These are phyloP conservation scores for Vanrija humicola DNA, from an alignment of 1,284 basidiomycete species.

Conservation along the genomic window DNA sequence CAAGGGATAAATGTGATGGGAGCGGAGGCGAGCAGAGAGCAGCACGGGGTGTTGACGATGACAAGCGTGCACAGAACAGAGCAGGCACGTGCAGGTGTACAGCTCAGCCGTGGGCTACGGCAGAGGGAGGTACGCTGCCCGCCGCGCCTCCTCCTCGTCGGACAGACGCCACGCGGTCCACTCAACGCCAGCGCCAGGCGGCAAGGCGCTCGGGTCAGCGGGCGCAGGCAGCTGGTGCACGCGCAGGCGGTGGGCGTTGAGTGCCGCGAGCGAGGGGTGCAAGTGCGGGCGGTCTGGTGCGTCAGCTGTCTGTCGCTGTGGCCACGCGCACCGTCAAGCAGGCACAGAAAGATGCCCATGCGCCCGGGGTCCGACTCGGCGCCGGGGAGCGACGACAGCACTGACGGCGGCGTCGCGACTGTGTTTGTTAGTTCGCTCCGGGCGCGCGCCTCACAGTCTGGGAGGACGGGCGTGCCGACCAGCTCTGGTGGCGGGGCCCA, in stretches of 20 bases:
- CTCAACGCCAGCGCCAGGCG: background rate
- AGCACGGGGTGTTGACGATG: too few species aligned
- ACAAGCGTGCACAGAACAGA: too few species aligned
- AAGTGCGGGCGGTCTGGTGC: slow-evolving; percentile 10
- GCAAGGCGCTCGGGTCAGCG: background rate
- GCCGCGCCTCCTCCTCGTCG: background rate
- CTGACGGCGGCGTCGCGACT: slow-evolving; percentile 5
- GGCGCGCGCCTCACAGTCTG: background rate
- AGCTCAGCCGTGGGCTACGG: too few species aligned
- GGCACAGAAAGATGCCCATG: slow-evolving; percentile 14
- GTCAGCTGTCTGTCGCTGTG: background rate
- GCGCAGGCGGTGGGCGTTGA: slow-evolving; percentile 7
- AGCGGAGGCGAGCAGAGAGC: too few species aligned
- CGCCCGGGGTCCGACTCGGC: background rate
- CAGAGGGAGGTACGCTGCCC: slow-evolving; percentile 1
- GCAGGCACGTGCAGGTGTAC: too few species aligned
- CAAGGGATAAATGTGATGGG: background rate
- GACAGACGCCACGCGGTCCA: slow-evolving; percentile 11
- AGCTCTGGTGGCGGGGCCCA: background rate
- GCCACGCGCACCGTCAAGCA: slow-evolving; percentile 6
- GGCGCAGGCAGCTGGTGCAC: slow-evolving; percentile 1
- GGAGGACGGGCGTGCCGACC: background rate
- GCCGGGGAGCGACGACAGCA: background rate
- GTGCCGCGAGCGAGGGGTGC: slow-evolving; percentile 8
- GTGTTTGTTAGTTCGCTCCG: background rate